Evolutionary conservation across 2,329 filamentous ascomycete species (phyloP).

Genomic region (Colletotrichum noveboracense): DNA sequence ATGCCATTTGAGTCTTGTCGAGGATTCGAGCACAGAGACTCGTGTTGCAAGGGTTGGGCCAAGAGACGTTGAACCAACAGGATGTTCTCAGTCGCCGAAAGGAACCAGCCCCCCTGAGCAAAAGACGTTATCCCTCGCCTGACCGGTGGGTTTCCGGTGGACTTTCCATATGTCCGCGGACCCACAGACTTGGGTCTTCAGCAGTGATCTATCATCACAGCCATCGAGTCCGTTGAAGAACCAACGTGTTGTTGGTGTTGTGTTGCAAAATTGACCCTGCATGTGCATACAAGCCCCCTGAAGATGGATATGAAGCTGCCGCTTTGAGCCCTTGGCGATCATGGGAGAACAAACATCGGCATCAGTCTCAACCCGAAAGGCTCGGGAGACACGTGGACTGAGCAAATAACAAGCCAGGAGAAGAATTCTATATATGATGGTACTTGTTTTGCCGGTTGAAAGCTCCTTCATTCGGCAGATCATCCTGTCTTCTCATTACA

Average conservation of each 20-base stretch:
- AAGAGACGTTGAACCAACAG: neutral
- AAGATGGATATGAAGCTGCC: neutral
- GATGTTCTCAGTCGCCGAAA: neutral
- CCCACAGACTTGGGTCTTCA: neutral
- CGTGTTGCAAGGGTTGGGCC: neutral
- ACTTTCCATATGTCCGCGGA: neutral
- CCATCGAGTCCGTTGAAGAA: neutral
- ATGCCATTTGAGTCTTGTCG: neutral
- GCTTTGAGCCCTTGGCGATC: neutral
- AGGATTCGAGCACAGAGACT: neutral
- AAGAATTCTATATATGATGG: neutral
- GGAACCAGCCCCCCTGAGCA: neutral
- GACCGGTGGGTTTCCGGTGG: neutral
- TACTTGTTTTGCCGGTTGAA: neutral
- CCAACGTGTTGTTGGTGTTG: neutral
- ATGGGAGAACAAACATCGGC: neutral
- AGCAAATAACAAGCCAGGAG: neutral
- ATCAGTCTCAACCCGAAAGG: neutral
- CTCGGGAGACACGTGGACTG: neutral
- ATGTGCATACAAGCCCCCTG: neutral
- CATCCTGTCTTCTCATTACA: neutral
- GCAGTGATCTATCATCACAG: neutral
- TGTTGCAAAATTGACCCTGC: neutral
- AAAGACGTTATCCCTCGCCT: neutral
- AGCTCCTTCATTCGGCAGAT: neutral